These are phyloP conservation scores for Beauveria caledonica DNA, from an alignment of 2,329 filamentous ascomycete genomes.

Conservation along the genomic window DNA sequence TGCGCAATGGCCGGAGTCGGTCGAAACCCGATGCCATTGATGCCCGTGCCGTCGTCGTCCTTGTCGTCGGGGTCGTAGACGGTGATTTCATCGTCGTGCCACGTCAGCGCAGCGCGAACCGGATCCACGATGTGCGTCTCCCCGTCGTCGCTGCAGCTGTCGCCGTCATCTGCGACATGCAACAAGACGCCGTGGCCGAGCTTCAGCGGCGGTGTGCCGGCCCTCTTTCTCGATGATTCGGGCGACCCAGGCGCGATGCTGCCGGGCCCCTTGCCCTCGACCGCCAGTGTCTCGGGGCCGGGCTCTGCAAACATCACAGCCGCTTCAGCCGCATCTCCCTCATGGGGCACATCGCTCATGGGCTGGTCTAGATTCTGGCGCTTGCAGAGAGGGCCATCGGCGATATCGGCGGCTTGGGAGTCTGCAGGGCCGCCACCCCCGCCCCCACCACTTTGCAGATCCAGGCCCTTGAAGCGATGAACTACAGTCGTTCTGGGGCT, in stretches of 20 bases:
- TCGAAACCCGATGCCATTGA: conserved; percentile 60
- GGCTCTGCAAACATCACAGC: background rate
- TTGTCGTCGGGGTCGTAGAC: conserved; percentile 56
- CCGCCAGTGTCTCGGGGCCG: background rate
- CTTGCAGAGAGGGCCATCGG: conserved; percentile 27
- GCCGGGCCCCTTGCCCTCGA: background rate
- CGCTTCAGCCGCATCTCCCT: background rate
- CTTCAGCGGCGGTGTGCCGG: conserved; percentile 32
- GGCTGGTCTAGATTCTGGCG: conserved; percentile 27
- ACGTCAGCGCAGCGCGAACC: conserved; percentile 52
- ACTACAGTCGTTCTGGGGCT: conserved; percentile 47
- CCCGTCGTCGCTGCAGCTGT: conserved; percentile 19
- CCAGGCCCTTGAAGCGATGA: conserved; percentile 44
- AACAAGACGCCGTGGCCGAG: conserved; percentile 15
- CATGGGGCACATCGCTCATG: conserved; percentile 21
- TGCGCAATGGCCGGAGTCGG: conserved; percentile 54
- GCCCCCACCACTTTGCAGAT: conserved; percentile 37
- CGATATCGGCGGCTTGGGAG: conserved; percentile 18
- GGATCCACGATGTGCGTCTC: conserved; percentile 39
- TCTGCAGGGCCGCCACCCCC: conserved; percentile 25
- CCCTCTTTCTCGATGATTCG: conserved; percentile 21
- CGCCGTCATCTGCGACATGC: conserved; percentile 13
- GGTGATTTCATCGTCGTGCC: conserved; percentile 62
- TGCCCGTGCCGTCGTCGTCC: conserved; percentile 58
- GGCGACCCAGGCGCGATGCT: background rate